A percentile compares a stretch with the other conserved stretches of the same genome.
Conservation (phyloP, 345 rosid genomes). For the Iberis pinnata region DNA sequence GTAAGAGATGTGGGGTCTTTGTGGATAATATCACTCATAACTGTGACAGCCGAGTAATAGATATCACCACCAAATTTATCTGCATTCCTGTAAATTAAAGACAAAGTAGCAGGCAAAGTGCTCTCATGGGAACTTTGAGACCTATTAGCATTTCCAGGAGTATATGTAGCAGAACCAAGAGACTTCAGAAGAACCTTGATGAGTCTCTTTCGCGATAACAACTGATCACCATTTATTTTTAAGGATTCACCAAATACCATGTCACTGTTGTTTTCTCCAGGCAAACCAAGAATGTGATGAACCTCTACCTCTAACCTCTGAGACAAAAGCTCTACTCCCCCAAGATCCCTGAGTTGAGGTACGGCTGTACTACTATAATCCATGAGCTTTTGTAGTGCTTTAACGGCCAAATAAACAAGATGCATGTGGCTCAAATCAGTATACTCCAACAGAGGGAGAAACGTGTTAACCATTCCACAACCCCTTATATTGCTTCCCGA, state of each 20-base stretch:
- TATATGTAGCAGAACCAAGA: slow-evolving; percentile 86
- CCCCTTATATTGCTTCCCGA: slow-evolving; percentile 92
- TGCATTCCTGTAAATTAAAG: slow-evolving; percentile 59
- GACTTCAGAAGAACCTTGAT: slow-evolving; percentile 90
- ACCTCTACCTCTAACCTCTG: slow-evolving; percentile 86
- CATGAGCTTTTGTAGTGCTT: slow-evolving; percentile 90
- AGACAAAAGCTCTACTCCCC: slow-evolving; percentile 90
- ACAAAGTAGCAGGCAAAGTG: slow-evolving; percentile 66
- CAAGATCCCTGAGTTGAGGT: slow-evolving; percentile 69
- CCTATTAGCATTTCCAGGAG: slow-evolving; percentile 64
- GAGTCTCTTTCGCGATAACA: slow-evolving; percentile 74
- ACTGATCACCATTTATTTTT: slow-evolving; percentile 48
- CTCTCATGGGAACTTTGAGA: slow-evolving; percentile 65
- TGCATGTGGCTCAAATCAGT: slow-evolving; percentile 71
- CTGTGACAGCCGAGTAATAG: slow-evolving; percentile 88
- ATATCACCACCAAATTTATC: slow-evolving; percentile 92
- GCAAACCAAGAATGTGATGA: slow-evolving; percentile 53
- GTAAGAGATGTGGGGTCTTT: slow-evolving; percentile 90
- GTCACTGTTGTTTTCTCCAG: slow-evolving; percentile 45
- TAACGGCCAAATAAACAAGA: slow-evolving; percentile 88
- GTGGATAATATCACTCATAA: slow-evolving; percentile 95
- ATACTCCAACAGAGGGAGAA: slow-evolving; percentile 88
- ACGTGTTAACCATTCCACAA: slow-evolving; percentile 91
- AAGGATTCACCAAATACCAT: slow-evolving; percentile 55
- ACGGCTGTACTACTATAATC: slow-evolving; percentile 94